Evolutionary conservation across 2,329 filamentous ascomycete species (phyloP).

Genomic region (Fusarium buharicum): DNA sequence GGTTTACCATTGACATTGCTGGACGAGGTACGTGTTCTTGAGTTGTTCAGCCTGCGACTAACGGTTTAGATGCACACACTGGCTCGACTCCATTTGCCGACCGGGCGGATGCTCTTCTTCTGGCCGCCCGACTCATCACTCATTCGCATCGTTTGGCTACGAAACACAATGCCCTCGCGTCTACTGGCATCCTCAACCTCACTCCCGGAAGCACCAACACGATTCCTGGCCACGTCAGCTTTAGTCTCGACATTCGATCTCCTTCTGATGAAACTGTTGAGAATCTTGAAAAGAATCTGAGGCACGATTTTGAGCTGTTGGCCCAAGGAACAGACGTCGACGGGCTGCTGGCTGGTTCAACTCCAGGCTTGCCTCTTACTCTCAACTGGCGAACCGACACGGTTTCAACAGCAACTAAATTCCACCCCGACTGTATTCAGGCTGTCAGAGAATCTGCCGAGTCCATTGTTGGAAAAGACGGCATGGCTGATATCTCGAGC

Average conservation of each 20-base stretch:
- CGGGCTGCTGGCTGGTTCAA: conserved; percentile 28
- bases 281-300: conserved; percentile 59
- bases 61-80: conserved; percentile 48
- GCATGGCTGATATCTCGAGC: conserved; percentile 48
- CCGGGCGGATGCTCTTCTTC: conserved; percentile 47
- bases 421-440: conserved; percentile 72
- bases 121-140: conserved; percentile 45
- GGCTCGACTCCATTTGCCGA: conserved; percentile 46
- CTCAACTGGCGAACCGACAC: conserved; percentile 70
- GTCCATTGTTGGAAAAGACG: conserved; percentile 51
- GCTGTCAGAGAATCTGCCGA: conserved; percentile 67
- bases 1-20: conserved; percentile 42
- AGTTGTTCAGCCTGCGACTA: background rate
- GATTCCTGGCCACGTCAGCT: conserved; percentile 71
- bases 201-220: conserved; percentile 74
- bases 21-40: conserved; percentile 34
- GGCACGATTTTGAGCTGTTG: conserved; percentile 57
- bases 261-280: conserved; percentile 64
- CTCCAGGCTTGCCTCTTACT: conserved; percentile 58
- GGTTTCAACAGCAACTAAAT: conserved; percentile 67
- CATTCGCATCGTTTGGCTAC: conserved; percentile 44
- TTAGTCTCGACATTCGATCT: conserved; percentile 72
- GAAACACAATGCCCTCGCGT: conserved; percentile 41
- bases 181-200: conserved; percentile 44
- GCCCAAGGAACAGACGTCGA: conserved; percentile 60